Evolutionary conservation across 768 basidiomycete species (phyloP).

Genomic region (Lactarius tabidus): DNA sequence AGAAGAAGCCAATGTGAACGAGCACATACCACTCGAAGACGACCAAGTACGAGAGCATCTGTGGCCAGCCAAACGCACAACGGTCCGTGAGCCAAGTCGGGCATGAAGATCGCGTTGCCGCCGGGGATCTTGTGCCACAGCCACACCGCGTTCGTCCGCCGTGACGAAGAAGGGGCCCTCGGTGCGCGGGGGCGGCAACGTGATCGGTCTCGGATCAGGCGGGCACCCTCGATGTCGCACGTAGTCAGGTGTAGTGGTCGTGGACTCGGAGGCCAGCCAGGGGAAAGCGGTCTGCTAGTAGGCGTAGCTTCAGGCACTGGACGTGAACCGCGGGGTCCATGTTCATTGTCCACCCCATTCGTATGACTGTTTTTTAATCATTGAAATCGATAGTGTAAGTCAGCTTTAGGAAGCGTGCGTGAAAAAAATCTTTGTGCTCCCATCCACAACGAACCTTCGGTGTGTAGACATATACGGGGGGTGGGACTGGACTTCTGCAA

Average conservation of each 20-base stretch:
- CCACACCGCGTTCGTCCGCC: constrained; percentile 41
- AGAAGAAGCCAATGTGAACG: constrained; percentile 36
- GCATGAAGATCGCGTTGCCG: constrained; percentile 39
- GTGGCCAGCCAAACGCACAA: constrained; percentile 38
- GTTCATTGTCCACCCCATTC: constrained; percentile 38
- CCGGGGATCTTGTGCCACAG: constrained; percentile 33
- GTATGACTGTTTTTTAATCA: constrained; percentile 29
- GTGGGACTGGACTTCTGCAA: constrained; percentile 31
- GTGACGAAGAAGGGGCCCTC: constrained; percentile 33
- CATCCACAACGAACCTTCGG: constrained; percentile 39
- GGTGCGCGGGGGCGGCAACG: constrained; percentile 4
- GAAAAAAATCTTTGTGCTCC: constrained; percentile 30
- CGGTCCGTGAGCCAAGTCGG: constrained; percentile 43
- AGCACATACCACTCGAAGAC: constrained; percentile 41
- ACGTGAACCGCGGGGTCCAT: constrained; percentile 36
- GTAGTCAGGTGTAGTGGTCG: background rate
- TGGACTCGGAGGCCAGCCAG: constrained; percentile 22
- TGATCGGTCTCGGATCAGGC: constrained; percentile 11
- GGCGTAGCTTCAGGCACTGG: constrained; percentile 31
- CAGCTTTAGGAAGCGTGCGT: background rate
- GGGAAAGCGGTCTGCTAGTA: constrained; percentile 30
- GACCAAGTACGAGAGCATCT: constrained; percentile 42
- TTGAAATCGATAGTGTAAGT: constrained; percentile 3
- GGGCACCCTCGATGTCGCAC: constrained; percentile 10
- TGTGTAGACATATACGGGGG: constrained; percentile 33